Conservation (phyloP, 2,329 filamentous ascomycete species). For the Thyridium curvatum region DNA sequence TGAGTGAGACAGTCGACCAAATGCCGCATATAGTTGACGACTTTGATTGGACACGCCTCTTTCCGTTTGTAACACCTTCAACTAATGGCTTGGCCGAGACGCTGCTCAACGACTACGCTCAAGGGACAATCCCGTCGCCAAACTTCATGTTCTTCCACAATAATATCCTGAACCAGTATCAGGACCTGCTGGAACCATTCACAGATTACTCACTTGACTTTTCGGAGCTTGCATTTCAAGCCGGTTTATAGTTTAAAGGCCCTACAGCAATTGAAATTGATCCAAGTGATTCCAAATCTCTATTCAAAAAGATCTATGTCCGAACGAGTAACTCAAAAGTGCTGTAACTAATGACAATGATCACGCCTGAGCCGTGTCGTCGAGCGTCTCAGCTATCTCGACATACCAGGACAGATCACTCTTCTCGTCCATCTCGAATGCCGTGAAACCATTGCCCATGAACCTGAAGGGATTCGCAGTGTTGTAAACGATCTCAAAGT, state of each 20-base stretch:
- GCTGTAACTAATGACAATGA: too few species aligned
- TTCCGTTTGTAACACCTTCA: conserved; percentile 23
- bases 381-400: too few species aligned
- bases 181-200: conserved; percentile 14
- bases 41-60: conserved; percentile 25
- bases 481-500: conserved; percentile 13
- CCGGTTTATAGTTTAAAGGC: too few species aligned
- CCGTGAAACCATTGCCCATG: conserved; percentile 8
- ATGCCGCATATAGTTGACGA: conserved; percentile 8
- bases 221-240: neutral
- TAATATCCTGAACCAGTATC: conserved; percentile 14
- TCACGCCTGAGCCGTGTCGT: too few species aligned
- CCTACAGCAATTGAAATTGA: too few species aligned
- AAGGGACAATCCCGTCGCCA: conserved; percentile 12
- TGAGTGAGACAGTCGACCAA: neutral
- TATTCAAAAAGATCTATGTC: too few species aligned
- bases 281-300: too few species aligned
- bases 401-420: too few species aligned
- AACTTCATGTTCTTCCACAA: conserved; percentile 14
- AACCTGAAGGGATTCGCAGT: conserved; percentile 8
- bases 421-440: too few species aligned
- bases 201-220: conserved; percentile 9
- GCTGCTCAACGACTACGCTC: conserved; percentile 13
- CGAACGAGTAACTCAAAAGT: too few species aligned
- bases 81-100: conserved; percentile 20